Conservation (phyloP, 2,329 filamentous ascomycete genomes). For the Colletotrichum sp. region DNA sequence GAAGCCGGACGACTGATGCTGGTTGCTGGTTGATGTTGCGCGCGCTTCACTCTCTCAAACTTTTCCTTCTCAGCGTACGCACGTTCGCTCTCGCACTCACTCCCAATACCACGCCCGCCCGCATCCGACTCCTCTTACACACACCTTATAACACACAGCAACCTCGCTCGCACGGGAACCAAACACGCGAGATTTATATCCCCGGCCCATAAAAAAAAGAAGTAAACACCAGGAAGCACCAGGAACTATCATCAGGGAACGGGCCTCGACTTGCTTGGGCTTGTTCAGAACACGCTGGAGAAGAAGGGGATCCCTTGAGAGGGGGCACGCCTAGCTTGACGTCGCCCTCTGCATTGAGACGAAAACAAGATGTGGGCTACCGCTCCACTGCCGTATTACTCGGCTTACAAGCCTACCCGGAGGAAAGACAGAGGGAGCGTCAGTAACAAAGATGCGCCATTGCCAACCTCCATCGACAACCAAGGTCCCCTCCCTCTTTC, state of each 20-base stretch:
- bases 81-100: background rate
- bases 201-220: constrained; percentile 10
- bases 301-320: constrained; percentile 19
- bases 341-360: constrained; percentile 23
- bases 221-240: background rate
- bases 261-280: constrained; percentile 6
- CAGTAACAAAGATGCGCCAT: constrained; percentile 19
- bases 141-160: background rate
- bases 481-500: constrained; percentile 5
- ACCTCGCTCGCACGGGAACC: background rate
- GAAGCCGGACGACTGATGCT: constrained; percentile 11
- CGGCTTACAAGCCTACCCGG: constrained; percentile 20
- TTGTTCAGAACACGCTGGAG: constrained; percentile 1
- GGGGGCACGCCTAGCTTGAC: constrained; percentile 20
- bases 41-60: background rate
- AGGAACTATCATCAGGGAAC: background rate
- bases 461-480: constrained; percentile 2
- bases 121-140: background rate
- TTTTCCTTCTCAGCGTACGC: background rate
- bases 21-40: background rate
- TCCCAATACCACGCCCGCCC: background rate
- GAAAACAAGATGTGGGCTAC: constrained; percentile 22
- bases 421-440: background rate
- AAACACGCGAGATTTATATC: constrained; percentile 1
- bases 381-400: constrained; percentile 25